Percentiles rank a stretch among this genome's conserved stretches.
Evolutionary conservation across 306 rosid species (phyloP).

Genomic region (Crotalaria pallida): DNA sequence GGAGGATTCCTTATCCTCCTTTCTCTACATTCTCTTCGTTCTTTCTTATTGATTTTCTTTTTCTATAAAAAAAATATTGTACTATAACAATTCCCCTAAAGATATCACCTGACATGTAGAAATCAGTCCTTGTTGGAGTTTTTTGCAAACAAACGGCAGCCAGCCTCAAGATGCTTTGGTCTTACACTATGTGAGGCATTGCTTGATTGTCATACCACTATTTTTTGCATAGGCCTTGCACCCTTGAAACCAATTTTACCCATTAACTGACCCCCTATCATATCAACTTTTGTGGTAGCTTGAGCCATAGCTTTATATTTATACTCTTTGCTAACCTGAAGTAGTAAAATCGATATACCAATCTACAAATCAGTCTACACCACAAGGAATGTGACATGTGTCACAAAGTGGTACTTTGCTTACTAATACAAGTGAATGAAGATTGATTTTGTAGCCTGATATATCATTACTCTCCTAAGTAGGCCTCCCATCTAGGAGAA

Average conservation of each 20-base stretch:
- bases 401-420: too few species aligned
- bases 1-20: neutral
- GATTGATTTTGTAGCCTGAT: too few species aligned
- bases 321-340: neutral
- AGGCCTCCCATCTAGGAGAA: neutral
- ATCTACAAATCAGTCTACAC: too few species aligned
- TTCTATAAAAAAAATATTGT: neutral
- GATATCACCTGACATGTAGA: neutral
- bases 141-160: neutral
- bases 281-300: neutral
- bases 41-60: neutral
- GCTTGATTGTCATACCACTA: neutral
- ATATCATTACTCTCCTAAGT: too few species aligned
- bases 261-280: neutral
- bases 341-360: too few species aligned
- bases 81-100: neutral
- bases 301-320: neutral
- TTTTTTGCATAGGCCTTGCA: neutral
- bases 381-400: too few species aligned
- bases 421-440: too few species aligned
- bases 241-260: neutral
- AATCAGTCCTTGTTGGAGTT: neutral
- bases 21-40: neutral
- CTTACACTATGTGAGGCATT: neutral
- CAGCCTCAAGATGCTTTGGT: neutral